phyloP scores from a whole-genome alignment of 371 early-diverging fungal species.

The Rhizomucor miehei region DNA sequence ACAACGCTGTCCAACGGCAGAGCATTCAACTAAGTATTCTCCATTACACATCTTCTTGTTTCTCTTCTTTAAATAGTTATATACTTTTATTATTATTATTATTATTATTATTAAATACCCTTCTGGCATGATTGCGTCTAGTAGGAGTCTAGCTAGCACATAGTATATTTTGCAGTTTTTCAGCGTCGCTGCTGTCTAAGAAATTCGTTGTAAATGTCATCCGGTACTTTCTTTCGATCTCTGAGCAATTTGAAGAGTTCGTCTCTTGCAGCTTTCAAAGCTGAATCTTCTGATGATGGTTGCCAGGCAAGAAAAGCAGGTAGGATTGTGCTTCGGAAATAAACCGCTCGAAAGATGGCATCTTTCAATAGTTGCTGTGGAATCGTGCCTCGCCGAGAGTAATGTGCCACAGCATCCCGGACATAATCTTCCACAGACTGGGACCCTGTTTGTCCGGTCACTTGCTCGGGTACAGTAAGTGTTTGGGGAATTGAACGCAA shows the following conservation, averaged over 20 bases:
- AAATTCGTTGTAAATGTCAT: neutral
- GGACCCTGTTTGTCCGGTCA: neutral
- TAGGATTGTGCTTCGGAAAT: neutral
- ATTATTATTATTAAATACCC: neutral
- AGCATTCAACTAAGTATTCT: conserved; percentile 29
- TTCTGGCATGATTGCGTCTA: neutral
- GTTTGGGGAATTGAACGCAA: neutral
- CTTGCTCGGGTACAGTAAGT: neutral
- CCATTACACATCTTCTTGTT: neutral
- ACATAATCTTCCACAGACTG: neutral
- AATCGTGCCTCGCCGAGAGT: neutral
- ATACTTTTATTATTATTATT: neutral
- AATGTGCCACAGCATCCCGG: neutral
- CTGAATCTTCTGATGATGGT: neutral
- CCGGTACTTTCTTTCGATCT: neutral
- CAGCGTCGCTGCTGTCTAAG: neutral
- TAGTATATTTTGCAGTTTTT: neutral
- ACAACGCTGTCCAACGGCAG: conserved; percentile 37
- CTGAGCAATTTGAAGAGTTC: neutral
- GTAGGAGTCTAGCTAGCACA: neutral
- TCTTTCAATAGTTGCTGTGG: neutral
- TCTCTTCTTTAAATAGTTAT: neutral
- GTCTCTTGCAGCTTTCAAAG: neutral
- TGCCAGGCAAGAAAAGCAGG: neutral
- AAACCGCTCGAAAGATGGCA: neutral